Evolutionary conservation across 2,329 filamentous ascomycete species (phyloP).

Genomic region (Fusarium sp.): DNA sequence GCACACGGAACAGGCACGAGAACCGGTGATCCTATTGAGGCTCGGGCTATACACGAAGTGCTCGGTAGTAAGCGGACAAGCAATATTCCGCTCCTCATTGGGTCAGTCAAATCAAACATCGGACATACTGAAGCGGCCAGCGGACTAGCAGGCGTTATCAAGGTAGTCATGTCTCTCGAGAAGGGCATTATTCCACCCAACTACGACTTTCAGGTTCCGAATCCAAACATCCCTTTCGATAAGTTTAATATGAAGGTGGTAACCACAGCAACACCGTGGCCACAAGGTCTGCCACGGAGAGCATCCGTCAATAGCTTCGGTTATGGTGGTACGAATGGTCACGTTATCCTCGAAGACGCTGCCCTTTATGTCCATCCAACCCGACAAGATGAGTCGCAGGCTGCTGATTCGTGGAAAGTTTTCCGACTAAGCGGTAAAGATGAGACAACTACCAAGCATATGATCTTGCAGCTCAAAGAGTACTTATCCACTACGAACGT

Average conservation of each 20-base stretch:
- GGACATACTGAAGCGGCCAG: background rate
- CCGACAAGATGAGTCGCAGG: no score
- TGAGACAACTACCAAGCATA: background rate
- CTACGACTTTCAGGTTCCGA: background rate
- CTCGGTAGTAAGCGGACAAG: background rate
- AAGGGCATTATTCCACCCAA: background rate
- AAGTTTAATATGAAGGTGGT: background rate
- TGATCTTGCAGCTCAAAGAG: background rate
- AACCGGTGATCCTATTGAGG: slow-evolving; percentile 42
- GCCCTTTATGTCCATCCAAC: background rate
- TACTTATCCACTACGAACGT: background rate
- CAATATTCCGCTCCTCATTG: background rate
- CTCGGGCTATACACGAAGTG: background rate
- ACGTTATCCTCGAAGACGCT: background rate
- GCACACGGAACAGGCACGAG: slow-evolving; percentile 58
- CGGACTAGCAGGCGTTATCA: background rate
- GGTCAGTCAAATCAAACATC: background rate
- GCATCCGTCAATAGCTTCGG: background rate
- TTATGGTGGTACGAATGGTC: background rate
- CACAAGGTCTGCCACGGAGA: background rate
- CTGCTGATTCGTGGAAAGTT: no score
- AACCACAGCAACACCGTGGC: background rate
- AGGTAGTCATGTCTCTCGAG: background rate
- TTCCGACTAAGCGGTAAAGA: background rate
- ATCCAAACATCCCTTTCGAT: background rate